Conservation (phyloP, 2,329 filamentous ascomycete species). For the Calonectria pteridis region DNA sequence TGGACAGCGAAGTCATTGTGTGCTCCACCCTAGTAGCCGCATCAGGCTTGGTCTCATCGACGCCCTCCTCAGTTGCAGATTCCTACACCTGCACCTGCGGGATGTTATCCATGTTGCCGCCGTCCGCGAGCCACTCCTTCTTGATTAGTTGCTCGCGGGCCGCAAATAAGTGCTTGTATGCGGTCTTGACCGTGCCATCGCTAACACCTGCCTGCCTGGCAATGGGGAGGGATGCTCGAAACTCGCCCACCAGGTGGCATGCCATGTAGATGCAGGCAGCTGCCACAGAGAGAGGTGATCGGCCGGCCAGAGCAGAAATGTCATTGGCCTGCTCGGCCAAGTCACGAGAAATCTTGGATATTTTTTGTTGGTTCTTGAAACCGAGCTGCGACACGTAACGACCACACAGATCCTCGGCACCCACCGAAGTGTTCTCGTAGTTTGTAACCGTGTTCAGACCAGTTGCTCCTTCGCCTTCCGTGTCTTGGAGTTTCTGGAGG, state of each 20-base stretch:
- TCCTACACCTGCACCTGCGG: slow-evolving; percentile 60
- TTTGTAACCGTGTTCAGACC: slow-evolving; percentile 71
- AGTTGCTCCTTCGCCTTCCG: slow-evolving; percentile 59
- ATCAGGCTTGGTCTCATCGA: slow-evolving; percentile 4
- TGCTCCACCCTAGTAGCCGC: slow-evolving; percentile 10
- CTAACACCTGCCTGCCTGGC: slow-evolving; percentile 88
- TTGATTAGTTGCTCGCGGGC: slow-evolving; percentile 81
- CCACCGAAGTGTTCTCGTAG: slow-evolving; percentile 83
- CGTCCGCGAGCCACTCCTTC: slow-evolving; percentile 79
- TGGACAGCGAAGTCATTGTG: not conserved
- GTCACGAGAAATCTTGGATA: slow-evolving; percentile 83
- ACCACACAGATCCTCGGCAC: slow-evolving; percentile 85
- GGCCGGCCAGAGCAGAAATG: slow-evolving; percentile 86
- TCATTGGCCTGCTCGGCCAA: slow-evolving; percentile 83
- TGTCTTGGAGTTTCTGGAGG: slow-evolving; percentile 79
- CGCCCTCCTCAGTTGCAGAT: not conserved
- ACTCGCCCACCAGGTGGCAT: slow-evolving; percentile 84
- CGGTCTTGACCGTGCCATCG: slow-evolving; percentile 95
- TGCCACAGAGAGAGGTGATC: slow-evolving; percentile 93
- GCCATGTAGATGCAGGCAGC: slow-evolving; percentile 98
- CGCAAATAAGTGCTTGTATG: slow-evolving; percentile 88
- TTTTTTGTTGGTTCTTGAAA: slow-evolving; percentile 76
- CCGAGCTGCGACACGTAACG: slow-evolving; percentile 90
- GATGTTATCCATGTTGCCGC: slow-evolving; percentile 78
- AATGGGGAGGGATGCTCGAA: slow-evolving; percentile 87